Conservation (phyloP, 2,329 filamentous ascomycete species). For the Sphaerostilbella broomeana region DNA sequence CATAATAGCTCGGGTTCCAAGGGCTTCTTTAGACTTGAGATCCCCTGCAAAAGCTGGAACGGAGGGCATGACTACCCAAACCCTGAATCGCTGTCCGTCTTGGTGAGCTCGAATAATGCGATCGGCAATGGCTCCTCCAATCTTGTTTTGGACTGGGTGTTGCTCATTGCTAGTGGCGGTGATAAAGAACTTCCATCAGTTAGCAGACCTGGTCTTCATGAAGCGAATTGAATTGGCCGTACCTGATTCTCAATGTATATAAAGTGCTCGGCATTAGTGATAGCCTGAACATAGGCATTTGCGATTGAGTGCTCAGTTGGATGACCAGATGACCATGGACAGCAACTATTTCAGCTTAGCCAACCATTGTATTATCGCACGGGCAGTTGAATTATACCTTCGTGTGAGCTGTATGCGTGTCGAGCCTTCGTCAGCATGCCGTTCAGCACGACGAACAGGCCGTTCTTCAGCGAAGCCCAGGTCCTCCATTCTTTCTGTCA, state of each 20-base stretch:
- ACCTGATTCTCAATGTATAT: constrained; percentile 74
- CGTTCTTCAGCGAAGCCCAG: constrained; percentile 1
- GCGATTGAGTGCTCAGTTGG: constrained; percentile 68
- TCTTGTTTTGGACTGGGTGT: constrained; percentile 67
- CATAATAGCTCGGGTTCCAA: constrained; percentile 80
- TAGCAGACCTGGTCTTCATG: neutral
- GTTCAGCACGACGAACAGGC: constrained; percentile 14
- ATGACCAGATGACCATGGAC: constrained; percentile 47
- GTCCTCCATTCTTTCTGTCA: constrained; percentile 8
- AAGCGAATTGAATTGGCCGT: constrained; percentile 3
- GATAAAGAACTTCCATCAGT: constrained; percentile 64
- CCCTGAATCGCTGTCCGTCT: constrained; percentile 60
- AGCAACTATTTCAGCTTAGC: no score
- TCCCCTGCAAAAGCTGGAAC: constrained; percentile 81
- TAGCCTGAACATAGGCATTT: constrained; percentile 73
- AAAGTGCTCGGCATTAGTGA: constrained; percentile 62
- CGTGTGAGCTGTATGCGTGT: constrained; percentile 45
- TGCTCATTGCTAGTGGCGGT: constrained; percentile 68
- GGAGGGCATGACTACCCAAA: constrained; percentile 72
- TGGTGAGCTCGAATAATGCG: constrained; percentile 65
- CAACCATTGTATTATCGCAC: no score
- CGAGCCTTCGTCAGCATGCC: constrained; percentile 17
- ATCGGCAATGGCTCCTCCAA: constrained; percentile 72
- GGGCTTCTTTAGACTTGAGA: constrained; percentile 61
- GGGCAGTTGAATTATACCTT: constrained; percentile 34